Conservation (phyloP, 202 grass and related monocot species). For the Saccharum hybrid region DNA sequence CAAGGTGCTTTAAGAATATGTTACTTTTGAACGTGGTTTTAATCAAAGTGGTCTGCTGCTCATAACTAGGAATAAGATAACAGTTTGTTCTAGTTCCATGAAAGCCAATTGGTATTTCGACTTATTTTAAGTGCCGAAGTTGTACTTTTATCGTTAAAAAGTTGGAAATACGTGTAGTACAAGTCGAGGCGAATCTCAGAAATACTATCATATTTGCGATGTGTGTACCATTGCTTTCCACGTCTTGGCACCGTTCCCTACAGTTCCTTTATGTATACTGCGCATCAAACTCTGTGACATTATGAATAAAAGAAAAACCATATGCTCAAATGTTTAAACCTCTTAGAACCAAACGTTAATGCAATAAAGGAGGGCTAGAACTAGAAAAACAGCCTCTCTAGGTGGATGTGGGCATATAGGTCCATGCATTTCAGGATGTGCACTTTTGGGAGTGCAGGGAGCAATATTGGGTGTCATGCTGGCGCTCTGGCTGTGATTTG, state of each 20-base stretch:
- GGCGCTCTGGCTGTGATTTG: background rate
- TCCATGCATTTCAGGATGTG: background rate
- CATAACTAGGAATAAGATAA: background rate
- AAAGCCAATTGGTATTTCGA: background rate
- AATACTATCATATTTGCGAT: background rate
- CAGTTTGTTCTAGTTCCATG: conserved; percentile 16
- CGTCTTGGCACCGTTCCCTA: accelerated
- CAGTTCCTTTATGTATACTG: background rate
- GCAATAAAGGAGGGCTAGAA: background rate
- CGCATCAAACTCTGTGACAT: accelerated
- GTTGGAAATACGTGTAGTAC: background rate
- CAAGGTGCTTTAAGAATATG: background rate
- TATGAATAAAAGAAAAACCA: background rate
- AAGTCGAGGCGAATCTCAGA: background rate
- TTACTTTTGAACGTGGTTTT: background rate
- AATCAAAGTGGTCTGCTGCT: background rate
- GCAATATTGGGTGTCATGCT: background rate
- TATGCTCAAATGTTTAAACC: background rate
- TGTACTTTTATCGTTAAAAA: background rate
- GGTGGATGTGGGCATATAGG: background rate
- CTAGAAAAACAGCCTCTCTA: background rate
- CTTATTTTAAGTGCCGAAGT: accelerated
- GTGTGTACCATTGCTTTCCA: background rate
- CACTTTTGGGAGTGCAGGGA: conserved; percentile 19
- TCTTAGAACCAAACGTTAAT: accelerated